Base-by-base conservation (phyloP, 176 grass and related monocot species). In the Tillandsia fasciculata region DNA sequence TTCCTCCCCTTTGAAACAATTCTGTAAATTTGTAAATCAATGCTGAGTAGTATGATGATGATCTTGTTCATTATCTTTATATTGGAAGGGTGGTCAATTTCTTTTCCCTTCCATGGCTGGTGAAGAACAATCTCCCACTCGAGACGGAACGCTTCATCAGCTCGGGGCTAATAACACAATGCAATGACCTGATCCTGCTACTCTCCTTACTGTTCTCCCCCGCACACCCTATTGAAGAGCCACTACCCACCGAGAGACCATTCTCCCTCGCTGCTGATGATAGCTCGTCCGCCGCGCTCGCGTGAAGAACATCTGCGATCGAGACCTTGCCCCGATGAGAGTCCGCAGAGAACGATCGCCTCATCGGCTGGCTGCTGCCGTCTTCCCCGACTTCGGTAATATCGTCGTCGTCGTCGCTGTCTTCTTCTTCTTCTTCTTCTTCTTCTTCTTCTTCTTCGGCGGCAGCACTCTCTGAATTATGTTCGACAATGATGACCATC, bases 221-320 rank as follows among this genome's bases (percentile, higher is more conserved):
- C 48, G 71, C 64, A 10, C 79, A 79, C 59, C 86, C 64, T 11
- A 69, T 64, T 11, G 88, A 84, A 5, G 84, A 74, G 65, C 87
- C 85, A 1, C 64, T 70, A 1, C 70, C 69, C 23, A 69, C 73
- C 64, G 80, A 78, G 63, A 92, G 69, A 33, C 83, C 86, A 57
- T 69, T 74, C 71, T 87, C 92, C 83, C 83, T 83, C 14, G 79
- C 95, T 57, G 78, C 80, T 22, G 83, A 68, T 64, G 78, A 71
- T 65, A 92, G 86, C 10, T 93, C 95, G 54, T 99, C 90, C 56
- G 23, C 56, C 47, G 84, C 65, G 70, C 82, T 93, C 49, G 65
- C 71, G 74, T 76, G 82, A 77, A 99, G 72, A 24, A 99, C 87
- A 66, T 94, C 84, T 15, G 84, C 87, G 3, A 94, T 94, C 22